Evolutionary conservation across 306 rosid species (phyloP).

Genomic region (Coriaria nepalensis): DNA sequence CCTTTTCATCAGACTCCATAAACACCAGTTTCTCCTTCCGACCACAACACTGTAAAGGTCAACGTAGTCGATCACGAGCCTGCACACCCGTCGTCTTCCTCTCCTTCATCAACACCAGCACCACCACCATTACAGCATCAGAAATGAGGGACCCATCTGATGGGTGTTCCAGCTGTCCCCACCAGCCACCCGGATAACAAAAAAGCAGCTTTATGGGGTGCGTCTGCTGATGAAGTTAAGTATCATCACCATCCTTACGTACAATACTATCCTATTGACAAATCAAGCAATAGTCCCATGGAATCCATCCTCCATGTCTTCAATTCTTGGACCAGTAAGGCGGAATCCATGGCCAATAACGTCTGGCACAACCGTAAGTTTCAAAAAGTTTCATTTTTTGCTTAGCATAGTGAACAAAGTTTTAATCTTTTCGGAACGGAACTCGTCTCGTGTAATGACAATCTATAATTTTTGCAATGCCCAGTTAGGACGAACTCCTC

Average conservation of each 20-base stretch:
- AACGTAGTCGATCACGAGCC: no score
- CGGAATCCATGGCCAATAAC: slow-evolving; percentile 34
- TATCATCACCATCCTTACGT: slow-evolving; percentile 33
- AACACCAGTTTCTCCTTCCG: no score
- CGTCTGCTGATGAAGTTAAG: slow-evolving; percentile 16
- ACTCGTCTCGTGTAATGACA: background rate
- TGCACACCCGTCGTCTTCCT: no score
- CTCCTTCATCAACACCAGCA: slow-evolving; percentile 7
- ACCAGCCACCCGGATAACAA: slow-evolving; percentile 30
- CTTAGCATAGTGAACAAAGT: background rate
- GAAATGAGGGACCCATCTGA: slow-evolving; percentile 43
- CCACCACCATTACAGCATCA: slow-evolving; percentile 5
- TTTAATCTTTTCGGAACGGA: background rate
- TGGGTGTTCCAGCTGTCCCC: slow-evolving; percentile 34
- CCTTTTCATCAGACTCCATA: no score
- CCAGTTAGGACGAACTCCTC: slow-evolving; percentile 34
- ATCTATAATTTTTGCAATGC: background rate
- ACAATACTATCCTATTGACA: slow-evolving; percentile 21
- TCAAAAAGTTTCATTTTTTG: background rate
- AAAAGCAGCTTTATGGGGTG: slow-evolving; percentile 30
- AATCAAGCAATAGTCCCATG: slow-evolving; percentile 26
- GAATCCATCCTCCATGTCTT: slow-evolving; percentile 25
- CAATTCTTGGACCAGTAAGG: slow-evolving; percentile 32
- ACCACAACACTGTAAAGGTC: no score
- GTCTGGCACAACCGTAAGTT: slow-evolving; percentile 40